A percentile compares a stretch with the other conserved stretches of the same genome.
Evolutionary conservation across 2,329 filamentous ascomycete species (phyloP).

Genomic region (Stemphylium lycopersici): DNA sequence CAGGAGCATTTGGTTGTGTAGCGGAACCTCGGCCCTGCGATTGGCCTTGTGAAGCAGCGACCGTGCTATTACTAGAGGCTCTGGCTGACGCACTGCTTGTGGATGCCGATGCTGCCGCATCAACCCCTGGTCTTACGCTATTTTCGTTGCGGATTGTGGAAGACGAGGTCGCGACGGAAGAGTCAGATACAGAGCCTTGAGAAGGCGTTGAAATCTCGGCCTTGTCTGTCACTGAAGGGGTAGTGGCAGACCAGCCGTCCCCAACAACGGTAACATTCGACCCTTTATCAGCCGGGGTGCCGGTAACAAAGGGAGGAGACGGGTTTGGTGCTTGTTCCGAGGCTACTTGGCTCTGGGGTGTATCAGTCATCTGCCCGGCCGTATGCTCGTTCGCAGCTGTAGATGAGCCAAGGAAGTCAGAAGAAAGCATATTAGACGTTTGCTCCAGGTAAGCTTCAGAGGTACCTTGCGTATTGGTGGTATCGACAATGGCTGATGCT

Average conservation of each 20-base stretch:
- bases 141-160: constrained; percentile 14
- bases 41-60: constrained; percentile 21
- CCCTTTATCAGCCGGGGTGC: background rate
- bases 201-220: constrained; percentile 1
- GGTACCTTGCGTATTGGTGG: background rate
- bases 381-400: background rate
- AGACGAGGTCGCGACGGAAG: constrained; percentile 9
- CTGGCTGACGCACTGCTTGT: constrained; percentile 17
- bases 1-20: constrained; percentile 58
- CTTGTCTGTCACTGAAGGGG: background rate
- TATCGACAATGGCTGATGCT: background rate
- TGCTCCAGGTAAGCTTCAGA: background rate
- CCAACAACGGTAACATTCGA: background rate
- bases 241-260: background rate
- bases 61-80: constrained; percentile 25
- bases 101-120: constrained; percentile 18
- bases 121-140: constrained; percentile 12
- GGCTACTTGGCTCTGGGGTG: background rate
- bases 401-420: background rate
- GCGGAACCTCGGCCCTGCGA: constrained; percentile 41
- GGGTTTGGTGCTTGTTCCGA: background rate
- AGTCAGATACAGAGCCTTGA: constrained; percentile 7
- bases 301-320: background rate
- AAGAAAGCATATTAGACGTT: background rate
- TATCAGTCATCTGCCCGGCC: background rate